Evolutionary conservation across 352 stramenopile genomes (phyloP), one percentile per base, ranked within the genome.

Genomic region (Globisporangium camurandrum): DNA sequence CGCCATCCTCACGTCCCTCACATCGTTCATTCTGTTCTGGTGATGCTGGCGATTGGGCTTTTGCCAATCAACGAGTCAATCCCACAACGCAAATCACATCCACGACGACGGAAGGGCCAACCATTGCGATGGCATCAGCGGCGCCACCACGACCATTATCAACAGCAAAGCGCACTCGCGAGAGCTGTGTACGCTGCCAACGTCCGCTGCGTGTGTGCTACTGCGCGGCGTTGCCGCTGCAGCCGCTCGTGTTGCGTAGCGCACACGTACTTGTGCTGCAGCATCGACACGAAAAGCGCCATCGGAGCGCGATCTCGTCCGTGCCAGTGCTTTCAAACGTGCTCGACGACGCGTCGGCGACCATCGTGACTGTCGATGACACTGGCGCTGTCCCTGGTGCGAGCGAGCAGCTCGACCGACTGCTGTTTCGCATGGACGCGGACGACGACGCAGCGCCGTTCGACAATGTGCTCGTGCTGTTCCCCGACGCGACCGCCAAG

Each of bases 251-350:
- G 0, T 71, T 71, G 6, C 26, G 19, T 4, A 44, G 17, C 14
- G 77, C 75, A 39, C 70, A 67, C 26, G 73, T 89, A 26, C 44
- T 87, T 39, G 62, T 89, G 27, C 52, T 89, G 28, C 77, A 89
- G 64, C 72, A 87, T 34, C 34, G 50, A 46, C 68, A 80, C 42
- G 77, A 89, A 52, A 72, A 72, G 49, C 59, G 54, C 23, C 68
- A 68, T 33, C 72, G 77, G 4, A 65, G 64, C 12, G 66, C 75
- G 2, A 83, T 89, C 57, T 86, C 72, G 33, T 87, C 77, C 4
- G 73, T 89, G 19, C 75, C 77, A 3, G 63, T 89, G 34, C 55
- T 89, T 41, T n/a, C 66, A 28, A 64, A 77, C 11, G 75, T 75
- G 26, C 56, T 89, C 4, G 26, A 60, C 26, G 46, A 50, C 23